Base-by-base conservation (phyloP, 1,284 basidiomycete genomes). In the Laetiporus sulphureus region DNA sequence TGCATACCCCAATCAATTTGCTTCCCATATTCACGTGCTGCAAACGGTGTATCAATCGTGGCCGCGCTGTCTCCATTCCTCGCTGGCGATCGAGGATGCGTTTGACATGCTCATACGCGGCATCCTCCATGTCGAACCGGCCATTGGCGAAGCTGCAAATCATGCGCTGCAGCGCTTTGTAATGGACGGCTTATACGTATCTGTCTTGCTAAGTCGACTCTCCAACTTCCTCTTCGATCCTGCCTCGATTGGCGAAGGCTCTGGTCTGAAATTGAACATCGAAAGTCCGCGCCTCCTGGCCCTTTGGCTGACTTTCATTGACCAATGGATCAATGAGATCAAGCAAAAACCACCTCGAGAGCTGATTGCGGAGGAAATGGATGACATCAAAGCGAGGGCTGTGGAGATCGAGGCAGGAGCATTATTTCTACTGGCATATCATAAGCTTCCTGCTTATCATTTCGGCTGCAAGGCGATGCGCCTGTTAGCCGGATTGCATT, bases 101-200 rank as follows among this genome's bases (percentile, higher is more conserved):
- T 72, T 93, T 38, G 83, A 91, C 49, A 82, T 92, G 66, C 74
- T 96, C 18, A 73, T 94, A 36, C 77, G 81, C 16, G 87, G 87
- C 0, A 75, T 91, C 18, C 75, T 91, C 29, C 92, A 94, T 52
- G 80, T 93, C 19, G 91, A 97, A 50, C 84, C 87, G 1, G 58
- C 64, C 1, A 68, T 96, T 3, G 79, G 76, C 34, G 79, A 84
- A 20, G 77, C 78, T 5, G 86, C 92, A 0, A 72, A 73, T 7
- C 67, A 71, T 2, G 83, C 91, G 5, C 60, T 96, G 44, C 75
- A 75, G 46, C 75, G 92, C 11, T 81, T 94, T 48, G 83, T 87
- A 64, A 66, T 72, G 13, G 79, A 89, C 42, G 64, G 73, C 1
- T 53, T 64, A 0, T 71, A 82, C 48, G 77, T 79, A 3, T 63